Evolutionary conservation across 805 yeast genomes (phyloP), one percentile per base, ranked within the genome.

Genomic region (Kodamaea laetipori): DNA sequence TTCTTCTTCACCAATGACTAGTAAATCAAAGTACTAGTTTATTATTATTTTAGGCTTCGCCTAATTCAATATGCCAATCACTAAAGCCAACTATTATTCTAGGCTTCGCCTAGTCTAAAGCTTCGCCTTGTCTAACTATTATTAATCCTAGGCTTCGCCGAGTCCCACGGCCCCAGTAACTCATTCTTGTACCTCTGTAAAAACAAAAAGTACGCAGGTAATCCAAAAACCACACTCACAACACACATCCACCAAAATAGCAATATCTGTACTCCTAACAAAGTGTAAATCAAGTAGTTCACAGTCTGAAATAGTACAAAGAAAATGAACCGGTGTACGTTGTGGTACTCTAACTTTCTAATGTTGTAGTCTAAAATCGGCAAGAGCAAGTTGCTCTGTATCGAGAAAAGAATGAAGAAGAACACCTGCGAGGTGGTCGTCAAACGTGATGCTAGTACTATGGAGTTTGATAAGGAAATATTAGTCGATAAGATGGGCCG

Each of bases 91-190:
- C n/a, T n/a, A n/a, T n/a, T n/a, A n/a, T n/a, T n/a, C n/a, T n/a
- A n/a, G n/a, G n/a, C n/a, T n/a, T n/a, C n/a, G n/a, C n/a, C n/a
- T n/a, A n/a, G n/a, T n/a, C n/a, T n/a, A n/a, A n/a, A n/a, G n/a
- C n/a, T n/a, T n/a, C n/a, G n/a, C n/a, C n/a, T n/a, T n/a, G n/a
- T n/a, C n/a, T 8, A 21, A 21, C 8, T 21, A 21, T 19, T 24
- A 19, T 35, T 40, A 13, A 47, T 39, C 6, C 78, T 69, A 1
- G 96, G 95, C 56, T 77, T 81, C 4, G 95, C 96, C 1, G 85
- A 80, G 60, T 88, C 96, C 96, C 96, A 88, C 1, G 96, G 96
- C 0, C 96, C 96, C 60, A 86, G 90, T 41, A 88, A 68, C 60
- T 87, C 96, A 58, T 82, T 86, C 61, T 88, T 88, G 59, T 87